Evolutionary conservation across 2,329 filamentous ascomycete species (phyloP).

Genomic region (Botryotinia globosa): DNA sequence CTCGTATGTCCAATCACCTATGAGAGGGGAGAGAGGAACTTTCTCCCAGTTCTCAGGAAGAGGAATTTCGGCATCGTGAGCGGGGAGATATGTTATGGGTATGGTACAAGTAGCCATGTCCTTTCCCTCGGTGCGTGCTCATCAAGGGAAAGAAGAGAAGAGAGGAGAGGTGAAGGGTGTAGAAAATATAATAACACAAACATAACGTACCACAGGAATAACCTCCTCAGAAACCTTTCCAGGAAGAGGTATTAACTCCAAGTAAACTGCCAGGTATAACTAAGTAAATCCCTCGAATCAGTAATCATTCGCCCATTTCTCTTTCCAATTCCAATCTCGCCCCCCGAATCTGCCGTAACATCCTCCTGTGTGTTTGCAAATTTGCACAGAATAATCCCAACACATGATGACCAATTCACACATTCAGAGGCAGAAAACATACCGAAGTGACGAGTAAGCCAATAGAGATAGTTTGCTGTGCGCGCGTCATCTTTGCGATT

Average conservation of each 20-base stretch:
- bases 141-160: constrained; percentile 1
- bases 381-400: constrained; percentile 14
- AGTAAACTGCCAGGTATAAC: constrained; percentile 85
- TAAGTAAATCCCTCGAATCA: constrained; percentile 41
- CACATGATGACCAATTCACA: constrained; percentile 14
- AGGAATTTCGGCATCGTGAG: background rate
- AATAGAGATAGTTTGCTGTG: constrained; percentile 86
- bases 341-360: constrained; percentile 21
- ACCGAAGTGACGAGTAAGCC: constrained; percentile 86
- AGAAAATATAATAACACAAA: background rate
- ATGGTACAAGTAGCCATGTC: constrained; percentile 16
- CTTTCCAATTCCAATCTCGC: background rate
- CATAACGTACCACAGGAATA: constrained; percentile 74
- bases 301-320: constrained; percentile 9
- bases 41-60: constrained; percentile 14
- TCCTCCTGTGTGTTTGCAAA: constrained; percentile 18
- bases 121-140: constrained; percentile 9
- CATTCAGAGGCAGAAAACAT: constrained; percentile 36
- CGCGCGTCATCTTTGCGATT: constrained; percentile 75
- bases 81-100: constrained; percentile 1
- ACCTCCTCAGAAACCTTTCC: constrained; percentile 76
- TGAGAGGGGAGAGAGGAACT: background rate
- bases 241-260: constrained; percentile 79
- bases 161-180: background rate
- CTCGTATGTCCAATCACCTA: constrained; percentile 13